Percentiles rank a stretch among this genome's conserved stretches.
These are phyloP conservation scores for Oryza nivara DNA, from an alignment of 176 grass and related monocot species.

Conservation along the genomic window DNA sequence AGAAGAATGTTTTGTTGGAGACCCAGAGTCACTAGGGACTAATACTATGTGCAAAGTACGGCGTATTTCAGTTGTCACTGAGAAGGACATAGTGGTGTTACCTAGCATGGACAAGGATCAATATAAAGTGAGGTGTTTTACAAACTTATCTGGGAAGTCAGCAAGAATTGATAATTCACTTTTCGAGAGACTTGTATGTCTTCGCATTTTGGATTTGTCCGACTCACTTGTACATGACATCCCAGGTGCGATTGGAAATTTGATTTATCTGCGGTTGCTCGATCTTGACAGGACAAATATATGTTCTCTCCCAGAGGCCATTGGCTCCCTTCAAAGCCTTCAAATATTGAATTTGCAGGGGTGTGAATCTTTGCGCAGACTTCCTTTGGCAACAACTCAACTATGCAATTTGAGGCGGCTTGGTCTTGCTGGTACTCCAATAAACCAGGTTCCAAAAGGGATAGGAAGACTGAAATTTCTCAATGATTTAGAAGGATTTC, in stretches of 20 bases:
- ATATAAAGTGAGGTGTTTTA: too few species aligned
- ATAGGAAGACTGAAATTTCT: not conserved
- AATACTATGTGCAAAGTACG: not conserved
- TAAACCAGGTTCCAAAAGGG: slow-evolving; percentile 39
- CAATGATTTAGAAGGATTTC: too few species aligned
- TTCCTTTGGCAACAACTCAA: not conserved
- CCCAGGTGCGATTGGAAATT: not conserved
- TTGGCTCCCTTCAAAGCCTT: not conserved
- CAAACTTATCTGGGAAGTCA: too few species aligned
- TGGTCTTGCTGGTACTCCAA: not conserved
- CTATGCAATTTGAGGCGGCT: slow-evolving; percentile 22
- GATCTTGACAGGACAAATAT: not conserved
- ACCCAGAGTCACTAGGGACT: not conserved
- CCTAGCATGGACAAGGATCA: not conserved
- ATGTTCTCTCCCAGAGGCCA: not conserved
- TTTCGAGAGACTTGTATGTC: not conserved
- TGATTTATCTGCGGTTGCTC: not conserved
- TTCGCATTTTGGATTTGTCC: not conserved
- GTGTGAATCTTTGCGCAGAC: not conserved
- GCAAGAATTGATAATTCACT: not conserved
- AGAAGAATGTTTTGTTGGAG: slow-evolving; percentile 34
- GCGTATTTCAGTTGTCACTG: not conserved
- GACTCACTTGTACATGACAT: not conserved
- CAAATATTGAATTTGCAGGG: not conserved
- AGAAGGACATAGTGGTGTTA: not conserved